Percentiles rank a stretch among this genome's conserved stretches.
Evolutionary conservation across 495 filamentous ascomycete species (phyloP).

Genomic region (Lophium mytilinum): DNA sequence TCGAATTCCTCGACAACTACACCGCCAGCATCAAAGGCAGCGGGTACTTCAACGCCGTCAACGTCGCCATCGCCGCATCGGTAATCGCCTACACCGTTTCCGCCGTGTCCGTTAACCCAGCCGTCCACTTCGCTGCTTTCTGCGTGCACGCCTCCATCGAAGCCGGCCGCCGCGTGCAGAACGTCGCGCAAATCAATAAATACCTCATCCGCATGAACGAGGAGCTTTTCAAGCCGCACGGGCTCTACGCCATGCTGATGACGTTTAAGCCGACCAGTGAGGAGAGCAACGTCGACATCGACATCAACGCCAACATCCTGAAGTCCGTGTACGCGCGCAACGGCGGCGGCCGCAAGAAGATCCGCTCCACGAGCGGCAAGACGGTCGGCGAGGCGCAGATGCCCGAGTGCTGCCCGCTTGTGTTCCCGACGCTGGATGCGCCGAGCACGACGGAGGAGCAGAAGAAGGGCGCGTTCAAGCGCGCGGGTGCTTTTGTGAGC

Average conservation of each 20-base stretch:
- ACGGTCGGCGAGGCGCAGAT: not conserved
- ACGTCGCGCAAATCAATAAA: not conserved
- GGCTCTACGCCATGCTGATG: not conserved
- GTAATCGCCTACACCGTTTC: constrained; percentile 16
- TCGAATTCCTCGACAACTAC: constrained; percentile 36
- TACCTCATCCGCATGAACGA: constrained; percentile 1
- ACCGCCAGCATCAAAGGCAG: constrained; percentile 25
- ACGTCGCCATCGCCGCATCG: constrained; percentile 20
- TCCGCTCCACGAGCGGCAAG: not conserved
- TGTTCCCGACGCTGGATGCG: not conserved
- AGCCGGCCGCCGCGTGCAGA: not conserved
- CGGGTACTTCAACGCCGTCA: constrained; percentile 18
- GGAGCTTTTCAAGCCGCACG: not conserved
- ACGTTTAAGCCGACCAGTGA: constrained; percentile 20
- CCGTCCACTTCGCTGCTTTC: not conserved
- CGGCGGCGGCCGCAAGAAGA: not conserved
- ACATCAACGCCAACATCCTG: not conserved
- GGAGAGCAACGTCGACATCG: not conserved
- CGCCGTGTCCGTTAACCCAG: constrained; percentile 19
- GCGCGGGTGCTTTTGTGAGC: not conserved
- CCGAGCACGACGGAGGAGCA: not conserved
- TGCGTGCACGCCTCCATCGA: not conserved
- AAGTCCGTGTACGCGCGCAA: not conserved
- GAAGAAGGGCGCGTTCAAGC: not conserved
- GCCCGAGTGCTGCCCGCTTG: not conserved